Conservation (phyloP, 2,329 filamentous ascomycete genomes). For the Talaromyces marneffei region DNA sequence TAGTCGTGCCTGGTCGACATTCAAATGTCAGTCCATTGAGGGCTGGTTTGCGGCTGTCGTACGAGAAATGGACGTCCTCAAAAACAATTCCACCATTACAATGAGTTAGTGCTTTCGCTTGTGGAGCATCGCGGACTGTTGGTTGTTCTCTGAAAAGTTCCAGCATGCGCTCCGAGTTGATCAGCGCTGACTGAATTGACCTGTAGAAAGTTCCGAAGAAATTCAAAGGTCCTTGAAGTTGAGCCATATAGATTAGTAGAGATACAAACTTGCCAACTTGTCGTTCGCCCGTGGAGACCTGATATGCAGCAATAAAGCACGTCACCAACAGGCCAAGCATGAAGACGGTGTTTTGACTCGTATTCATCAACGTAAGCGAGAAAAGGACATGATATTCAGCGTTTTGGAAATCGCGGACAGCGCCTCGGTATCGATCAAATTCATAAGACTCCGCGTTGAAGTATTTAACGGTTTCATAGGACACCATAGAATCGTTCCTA, state of each 20-base stretch:
- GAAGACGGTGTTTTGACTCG: constrained; percentile 73
- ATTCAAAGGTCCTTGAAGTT: constrained; percentile 74
- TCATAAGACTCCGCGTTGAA: constrained; percentile 82
- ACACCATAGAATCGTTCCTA: constrained; percentile 91
- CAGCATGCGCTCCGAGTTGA: constrained; percentile 89
- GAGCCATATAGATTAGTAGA: constrained; percentile 70
- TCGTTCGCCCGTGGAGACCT: constrained; percentile 62
- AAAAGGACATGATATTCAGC: constrained; percentile 72
- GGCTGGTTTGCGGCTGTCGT: constrained; percentile 79
- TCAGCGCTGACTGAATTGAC: constrained; percentile 93
- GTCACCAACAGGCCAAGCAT: constrained; percentile 68
- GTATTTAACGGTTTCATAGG: constrained; percentile 94
- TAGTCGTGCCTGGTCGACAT: constrained; percentile 84
- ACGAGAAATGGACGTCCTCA: constrained; percentile 83
- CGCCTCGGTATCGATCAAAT: constrained; percentile 64
- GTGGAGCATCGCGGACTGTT: constrained; percentile 73
- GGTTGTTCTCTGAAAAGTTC: constrained; percentile 96
- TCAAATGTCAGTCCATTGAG: constrained; percentile 78
- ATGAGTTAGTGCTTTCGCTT: constrained; percentile 55
- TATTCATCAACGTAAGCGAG: constrained; percentile 74
- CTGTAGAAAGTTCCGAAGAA: constrained; percentile 94
- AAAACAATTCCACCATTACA: constrained; percentile 82
- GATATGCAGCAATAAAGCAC: constrained; percentile 69
- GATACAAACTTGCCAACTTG: constrained; percentile 66
- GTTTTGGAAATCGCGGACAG: constrained; percentile 64